Conservation (phyloP, 2,329 filamentous ascomycete species). For the Aspergillus ochraceoroseus region DNA sequence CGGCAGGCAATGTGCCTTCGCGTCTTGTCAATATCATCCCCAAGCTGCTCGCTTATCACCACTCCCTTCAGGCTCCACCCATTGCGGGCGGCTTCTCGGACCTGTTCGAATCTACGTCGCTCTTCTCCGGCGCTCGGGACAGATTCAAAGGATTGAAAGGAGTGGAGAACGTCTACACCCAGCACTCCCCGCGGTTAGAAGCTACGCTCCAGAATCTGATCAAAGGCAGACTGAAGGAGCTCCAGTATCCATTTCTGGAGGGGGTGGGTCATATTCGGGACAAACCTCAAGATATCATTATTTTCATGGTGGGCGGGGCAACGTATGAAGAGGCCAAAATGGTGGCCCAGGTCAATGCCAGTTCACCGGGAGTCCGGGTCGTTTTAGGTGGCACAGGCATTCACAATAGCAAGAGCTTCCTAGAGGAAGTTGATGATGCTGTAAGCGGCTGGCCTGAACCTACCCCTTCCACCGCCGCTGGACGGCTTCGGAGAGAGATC, state of each 20-base stretch:
- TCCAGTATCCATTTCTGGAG: constrained; percentile 90
- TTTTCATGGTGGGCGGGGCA: constrained; percentile 88
- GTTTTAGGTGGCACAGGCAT: constrained; percentile 84
- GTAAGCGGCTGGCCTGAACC: constrained; percentile 80
- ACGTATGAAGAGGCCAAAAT: constrained; percentile 98
- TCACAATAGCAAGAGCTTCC: constrained; percentile 80
- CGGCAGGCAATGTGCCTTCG: constrained; percentile 73
- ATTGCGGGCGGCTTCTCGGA: constrained; percentile 77
- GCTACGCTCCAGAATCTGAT: constrained; percentile 85
- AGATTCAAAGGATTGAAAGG: constrained; percentile 93
- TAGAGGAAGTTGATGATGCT: constrained; percentile 87
- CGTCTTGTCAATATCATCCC: constrained; percentile 73
- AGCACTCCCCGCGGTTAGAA: constrained; percentile 86
- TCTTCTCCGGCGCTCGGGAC: constrained; percentile 82
- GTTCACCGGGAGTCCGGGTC: constrained; percentile 78
- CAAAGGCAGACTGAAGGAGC: constrained; percentile 79
- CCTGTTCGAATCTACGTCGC: constrained; percentile 83
- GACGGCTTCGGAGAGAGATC: constrained; percentile 58
- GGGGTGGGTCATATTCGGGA: constrained; percentile 80
- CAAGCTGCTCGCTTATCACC: constrained; percentile 78
- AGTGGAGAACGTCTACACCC: constrained; percentile 98
- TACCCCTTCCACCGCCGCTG: constrained; percentile 55
- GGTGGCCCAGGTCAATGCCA: constrained; percentile 90
- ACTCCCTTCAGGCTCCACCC: constrained; percentile 74
- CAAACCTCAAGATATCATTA: constrained; percentile 92